These are phyloP conservation scores for Naganishia sp. DNA, from an alignment of 1,284 basidiomycete species.

Conservation along the genomic window DNA sequence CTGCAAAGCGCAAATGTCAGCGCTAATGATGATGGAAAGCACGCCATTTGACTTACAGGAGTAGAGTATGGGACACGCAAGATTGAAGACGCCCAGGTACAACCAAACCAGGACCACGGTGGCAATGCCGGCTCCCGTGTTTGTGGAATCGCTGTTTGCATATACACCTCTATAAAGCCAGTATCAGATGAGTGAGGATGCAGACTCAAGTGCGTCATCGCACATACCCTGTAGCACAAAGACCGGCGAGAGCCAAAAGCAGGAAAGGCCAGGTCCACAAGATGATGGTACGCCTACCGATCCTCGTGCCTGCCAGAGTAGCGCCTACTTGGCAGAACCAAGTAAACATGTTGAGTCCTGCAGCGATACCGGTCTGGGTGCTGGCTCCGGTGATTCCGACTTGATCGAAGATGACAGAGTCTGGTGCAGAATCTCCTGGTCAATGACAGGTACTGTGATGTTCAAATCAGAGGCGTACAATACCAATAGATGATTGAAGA, in stretches of 20 bases:
- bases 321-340: constrained; percentile 51
- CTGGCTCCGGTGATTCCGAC: constrained; percentile 53
- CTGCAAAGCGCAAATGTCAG: constrained; percentile 46
- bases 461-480: constrained; percentile 35
- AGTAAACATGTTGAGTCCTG: constrained; percentile 52
- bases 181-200: constrained; percentile 4
- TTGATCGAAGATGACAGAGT: constrained; percentile 47
- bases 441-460: background rate
- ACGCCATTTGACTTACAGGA: background rate
- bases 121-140: constrained; percentile 42
- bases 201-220: background rate
- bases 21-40: background rate
- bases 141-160: constrained; percentile 38
- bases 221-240: constrained; percentile 46
- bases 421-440: constrained; percentile 27
- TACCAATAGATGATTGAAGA: constrained; percentile 55
- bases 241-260: constrained; percentile 44
- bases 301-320: constrained; percentile 44
- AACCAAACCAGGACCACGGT: constrained; percentile 53
- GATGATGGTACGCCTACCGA: constrained; percentile 49
- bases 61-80: constrained; percentile 38
- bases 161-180: constrained; percentile 41
- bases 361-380: constrained; percentile 53
- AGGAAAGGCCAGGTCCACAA: constrained; percentile 51
- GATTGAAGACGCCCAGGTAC: constrained; percentile 53